Evolutionary conservation across 2,329 filamentous ascomycete genomes (phyloP).

Genomic region (Epichloe brachyelytri): DNA sequence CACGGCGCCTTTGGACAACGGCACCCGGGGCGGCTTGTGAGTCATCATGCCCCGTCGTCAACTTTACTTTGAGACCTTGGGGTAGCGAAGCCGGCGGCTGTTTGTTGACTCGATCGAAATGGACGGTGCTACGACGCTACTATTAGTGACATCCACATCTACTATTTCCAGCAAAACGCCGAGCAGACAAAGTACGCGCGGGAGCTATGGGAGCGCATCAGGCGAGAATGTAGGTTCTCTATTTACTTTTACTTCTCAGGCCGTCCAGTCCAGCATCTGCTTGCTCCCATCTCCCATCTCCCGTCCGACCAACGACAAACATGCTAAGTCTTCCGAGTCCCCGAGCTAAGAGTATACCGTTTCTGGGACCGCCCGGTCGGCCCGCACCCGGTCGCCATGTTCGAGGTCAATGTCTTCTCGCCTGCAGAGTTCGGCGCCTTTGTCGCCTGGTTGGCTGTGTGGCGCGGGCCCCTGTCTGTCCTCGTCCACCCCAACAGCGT

Average conservation of each 20-base stretch:
- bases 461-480: slow-evolving; percentile 66
- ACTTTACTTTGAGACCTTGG: too few relatives aligned
- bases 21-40: slow-evolving; percentile 57
- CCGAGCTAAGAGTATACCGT: slow-evolving; percentile 69
- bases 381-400: slow-evolving; percentile 77
- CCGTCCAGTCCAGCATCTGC: too few relatives aligned
- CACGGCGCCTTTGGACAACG: slow-evolving; percentile 52
- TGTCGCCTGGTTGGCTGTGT: slow-evolving; percentile 70
- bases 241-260: slow-evolving; percentile 9
- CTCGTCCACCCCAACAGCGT: slow-evolving; percentile 74
- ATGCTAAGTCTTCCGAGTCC: slow-evolving; percentile 40
- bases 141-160: slow-evolving; percentile 65
- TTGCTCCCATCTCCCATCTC: too few relatives aligned
- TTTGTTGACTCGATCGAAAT: not conserved
- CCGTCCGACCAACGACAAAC: too few relatives aligned
- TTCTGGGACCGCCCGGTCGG: slow-evolving; percentile 69
- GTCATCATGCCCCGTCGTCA: slow-evolving; percentile 12
- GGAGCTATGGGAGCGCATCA: slow-evolving; percentile 64
- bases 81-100: not conserved
- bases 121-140: not conserved
- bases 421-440: slow-evolving; percentile 85
- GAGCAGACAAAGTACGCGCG: slow-evolving; percentile 54
- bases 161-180: slow-evolving; percentile 55
- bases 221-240: slow-evolving; percentile 53
- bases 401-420: slow-evolving; percentile 80